Evolutionary conservation across 257 asterid genomes (phyloP), one percentile per base, ranked within the genome.

Genomic region (Verbena officinalis): DNA sequence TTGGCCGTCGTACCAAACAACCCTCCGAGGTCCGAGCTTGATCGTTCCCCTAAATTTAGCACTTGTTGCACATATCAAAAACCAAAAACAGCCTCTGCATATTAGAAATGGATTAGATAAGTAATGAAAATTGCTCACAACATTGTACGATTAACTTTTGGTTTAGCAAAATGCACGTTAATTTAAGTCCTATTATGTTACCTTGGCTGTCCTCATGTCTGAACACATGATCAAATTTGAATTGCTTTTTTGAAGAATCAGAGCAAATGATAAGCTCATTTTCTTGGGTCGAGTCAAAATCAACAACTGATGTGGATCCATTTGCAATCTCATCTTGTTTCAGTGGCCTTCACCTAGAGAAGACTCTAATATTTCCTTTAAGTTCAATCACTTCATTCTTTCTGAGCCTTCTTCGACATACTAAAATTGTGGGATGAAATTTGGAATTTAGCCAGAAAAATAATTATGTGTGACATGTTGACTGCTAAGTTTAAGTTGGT

Each of bases 321-420:
- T 79, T 83, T 36, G 77, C 87, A 72, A 76, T 70, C 81, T 94
- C 97, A 53, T 83, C 89, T 55, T 77, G 79, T 75, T 81, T 84
- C 81, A 90, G 39, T 55, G 99, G 99, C 67, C 99, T 83, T 73
- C 95, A 94, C 83, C 99, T 80, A 65, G 97, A 94, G 77, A 90
- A 94, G 76, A 94, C 99, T 75, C 96, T 82, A 42, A 94, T 90
- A 72, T 94, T 94, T 50, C 99, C 99, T 74, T 84, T 94, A 45
- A 94, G 90, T 64, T 94, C 99, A 71, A 94, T 88, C 73, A 90
- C 88, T 80, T 90, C 96, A 77, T 94, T 94, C 96, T 86, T 67
- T 90, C 95, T 3, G 71, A 66, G 75, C 73, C 83, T 78, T 90
- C 95, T 48, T 90, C 88, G 55, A 74, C 72, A 72, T 81, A 90